Evolutionary conservation across 2,329 filamentous ascomycete species (phyloP).

Genomic region (Aureobasidium sp.): DNA sequence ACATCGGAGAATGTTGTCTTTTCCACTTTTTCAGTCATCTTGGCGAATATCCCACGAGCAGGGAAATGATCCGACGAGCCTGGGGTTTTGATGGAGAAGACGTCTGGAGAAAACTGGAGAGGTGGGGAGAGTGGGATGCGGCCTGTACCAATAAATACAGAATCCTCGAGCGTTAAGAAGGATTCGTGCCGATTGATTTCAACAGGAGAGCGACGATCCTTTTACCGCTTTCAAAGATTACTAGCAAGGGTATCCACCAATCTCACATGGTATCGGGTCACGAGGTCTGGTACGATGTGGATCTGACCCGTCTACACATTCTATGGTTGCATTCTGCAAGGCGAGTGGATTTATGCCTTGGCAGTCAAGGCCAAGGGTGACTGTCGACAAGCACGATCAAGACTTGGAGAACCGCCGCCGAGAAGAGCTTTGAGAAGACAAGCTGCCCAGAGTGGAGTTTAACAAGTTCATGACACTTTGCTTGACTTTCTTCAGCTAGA

Average conservation of each 20-base stretch:
- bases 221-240: constrained; percentile 10
- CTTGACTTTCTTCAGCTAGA: background rate
- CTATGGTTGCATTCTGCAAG: constrained; percentile 9
- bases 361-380: constrained; percentile 1
- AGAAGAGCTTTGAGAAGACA: background rate
- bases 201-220: constrained; percentile 3
- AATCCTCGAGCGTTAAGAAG: background rate
- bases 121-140: background rate
- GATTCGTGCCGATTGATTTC: background rate
- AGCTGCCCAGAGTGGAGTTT: background rate
- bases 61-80: constrained; percentile 7
- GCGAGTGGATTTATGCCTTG: constrained; percentile 3
- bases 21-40: constrained; percentile 13
- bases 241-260: constrained; percentile 8
- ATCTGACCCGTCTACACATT: constrained; percentile 4
- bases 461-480: background rate
- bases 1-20: constrained; percentile 6
- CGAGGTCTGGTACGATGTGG: constrained; percentile 5
- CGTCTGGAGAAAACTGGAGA: constrained; percentile 9
- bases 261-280: constrained; percentile 3
- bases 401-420: background rate
- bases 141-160: constrained; percentile 1
- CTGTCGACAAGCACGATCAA: constrained; percentile 4
- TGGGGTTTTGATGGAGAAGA: constrained; percentile 10
- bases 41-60: constrained; percentile 1